Conservation (phyloP, 805 yeast genomes). For the Torulaspora franciscae region DNA sequence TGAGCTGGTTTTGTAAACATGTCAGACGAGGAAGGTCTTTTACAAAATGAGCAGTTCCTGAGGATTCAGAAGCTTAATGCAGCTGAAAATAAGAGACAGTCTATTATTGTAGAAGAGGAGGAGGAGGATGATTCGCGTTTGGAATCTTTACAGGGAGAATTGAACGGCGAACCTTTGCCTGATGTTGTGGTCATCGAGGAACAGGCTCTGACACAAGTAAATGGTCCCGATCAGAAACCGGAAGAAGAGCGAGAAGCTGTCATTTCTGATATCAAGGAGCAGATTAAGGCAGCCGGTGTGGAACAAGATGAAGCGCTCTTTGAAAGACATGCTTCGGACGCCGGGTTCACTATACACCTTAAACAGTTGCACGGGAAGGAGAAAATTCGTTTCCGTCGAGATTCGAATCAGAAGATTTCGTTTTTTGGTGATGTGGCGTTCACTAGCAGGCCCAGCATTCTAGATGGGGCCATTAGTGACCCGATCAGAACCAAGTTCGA, state of each 20-base stretch:
- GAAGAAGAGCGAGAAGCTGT: background rate
- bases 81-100: constrained; percentile 16
- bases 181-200: background rate
- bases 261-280: background rate
- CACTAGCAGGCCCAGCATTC: constrained; percentile 41
- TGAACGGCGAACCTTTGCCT: background rate
- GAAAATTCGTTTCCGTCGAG: constrained; percentile 22
- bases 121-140: background rate
- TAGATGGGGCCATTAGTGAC: constrained; percentile 43
- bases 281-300: background rate
- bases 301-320: background rate
- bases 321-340: constrained; percentile 3
- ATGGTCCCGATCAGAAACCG: background rate
- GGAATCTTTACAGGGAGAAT: background rate
- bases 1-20: constrained; percentile 4
- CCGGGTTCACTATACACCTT: constrained; percentile 13
- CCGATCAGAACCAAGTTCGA: constrained; percentile 27
- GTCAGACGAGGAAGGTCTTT: constrained; percentile 17
- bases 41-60: constrained; percentile 25
- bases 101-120: constrained; percentile 12
- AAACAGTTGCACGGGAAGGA: constrained; percentile 21
- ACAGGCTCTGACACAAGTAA: background rate
- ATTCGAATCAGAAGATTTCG: constrained; percentile 38
- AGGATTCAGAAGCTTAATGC: constrained; percentile 27
- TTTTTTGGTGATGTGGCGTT: constrained; percentile 54